Conservation (phyloP, 1,139 yeast genomes). For the Geotrichum bryndzae region DNA sequence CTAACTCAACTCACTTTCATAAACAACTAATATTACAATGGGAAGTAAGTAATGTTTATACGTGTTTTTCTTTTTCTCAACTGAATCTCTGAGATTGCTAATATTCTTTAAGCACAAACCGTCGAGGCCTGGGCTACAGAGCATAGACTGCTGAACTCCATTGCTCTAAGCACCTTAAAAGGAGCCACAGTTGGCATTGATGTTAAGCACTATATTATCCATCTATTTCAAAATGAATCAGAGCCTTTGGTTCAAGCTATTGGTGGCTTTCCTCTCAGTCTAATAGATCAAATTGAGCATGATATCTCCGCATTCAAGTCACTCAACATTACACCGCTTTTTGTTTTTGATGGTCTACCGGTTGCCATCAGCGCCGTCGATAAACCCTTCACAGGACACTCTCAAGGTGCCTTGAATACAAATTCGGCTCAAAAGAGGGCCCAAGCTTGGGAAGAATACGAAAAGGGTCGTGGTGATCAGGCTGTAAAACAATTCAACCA, state of each 20-base stretch:
- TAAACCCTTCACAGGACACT: conserved; percentile 20
- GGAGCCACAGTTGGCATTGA: conserved; percentile 79
- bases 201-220: conserved; percentile 49
- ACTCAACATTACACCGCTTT: conserved; percentile 64
- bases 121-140: conserved; percentile 40
- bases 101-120: conserved; percentile 9
- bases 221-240: conserved; percentile 51
- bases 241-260: conserved; percentile 73
- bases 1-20: neutral
- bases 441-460: conserved; percentile 37
- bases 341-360: conserved; percentile 58
- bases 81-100: neutral
- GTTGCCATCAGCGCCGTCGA: conserved; percentile 24
- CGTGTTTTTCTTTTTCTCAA: neutral
- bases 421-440: conserved; percentile 27
- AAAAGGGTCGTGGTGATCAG: conserved; percentile 32
- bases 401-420: conserved; percentile 29
- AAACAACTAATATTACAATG: conserved; percentile 1
- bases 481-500: conserved; percentile 34
- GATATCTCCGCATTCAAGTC: conserved; percentile 60
- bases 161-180: conserved; percentile 60
- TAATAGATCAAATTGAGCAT: conserved; percentile 49
- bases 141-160: conserved; percentile 54
- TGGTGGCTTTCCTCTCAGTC: conserved; percentile 73
- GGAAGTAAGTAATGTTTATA: conserved; percentile 8